Conservation (phyloP, 306 rosid genomes). For the Medicago arabica region DNA sequence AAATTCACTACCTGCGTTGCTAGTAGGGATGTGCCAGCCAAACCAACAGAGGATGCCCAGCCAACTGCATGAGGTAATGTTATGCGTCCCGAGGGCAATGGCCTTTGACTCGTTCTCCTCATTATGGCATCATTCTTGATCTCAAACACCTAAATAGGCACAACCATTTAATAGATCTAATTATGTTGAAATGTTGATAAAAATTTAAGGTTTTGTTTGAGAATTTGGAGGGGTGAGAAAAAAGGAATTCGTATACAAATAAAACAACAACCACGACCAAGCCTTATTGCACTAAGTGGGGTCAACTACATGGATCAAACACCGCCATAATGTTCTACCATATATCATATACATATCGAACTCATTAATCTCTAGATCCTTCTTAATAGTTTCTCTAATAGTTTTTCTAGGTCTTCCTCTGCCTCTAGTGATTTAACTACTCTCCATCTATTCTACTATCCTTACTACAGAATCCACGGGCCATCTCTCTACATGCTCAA, state of each 20-base stretch:
- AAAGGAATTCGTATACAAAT: background rate
- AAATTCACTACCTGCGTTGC: slow-evolving; percentile 77
- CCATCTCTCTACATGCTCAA: too few species aligned
- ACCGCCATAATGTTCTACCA: too few species aligned
- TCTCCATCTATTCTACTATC: too few species aligned
- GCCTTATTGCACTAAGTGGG: too few species aligned
- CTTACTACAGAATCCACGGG: too few species aligned
- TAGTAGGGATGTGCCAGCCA: slow-evolving; percentile 77
- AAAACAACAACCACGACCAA: background rate
- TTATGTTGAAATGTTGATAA: background rate
- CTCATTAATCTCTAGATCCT: too few species aligned
- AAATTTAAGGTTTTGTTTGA: slow-evolving; percentile 8
- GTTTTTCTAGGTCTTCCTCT: too few species aligned
- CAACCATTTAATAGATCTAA: slow-evolving; percentile 14
- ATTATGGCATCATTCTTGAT: slow-evolving; percentile 81
- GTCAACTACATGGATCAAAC: too few species aligned
- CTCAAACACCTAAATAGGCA: slow-evolving; percentile 71
- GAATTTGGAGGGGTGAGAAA: background rate
- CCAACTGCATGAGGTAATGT: slow-evolving; percentile 72
- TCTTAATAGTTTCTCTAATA: too few species aligned
- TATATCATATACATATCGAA: too few species aligned
- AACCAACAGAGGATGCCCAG: slow-evolving; percentile 80
- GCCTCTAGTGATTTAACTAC: too few species aligned
- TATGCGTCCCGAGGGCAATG: slow-evolving; percentile 93
- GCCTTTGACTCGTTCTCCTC: slow-evolving; percentile 84